phyloP scores from a whole-genome alignment of 208 protist species.

The Trypanosoma melophagium region DNA sequence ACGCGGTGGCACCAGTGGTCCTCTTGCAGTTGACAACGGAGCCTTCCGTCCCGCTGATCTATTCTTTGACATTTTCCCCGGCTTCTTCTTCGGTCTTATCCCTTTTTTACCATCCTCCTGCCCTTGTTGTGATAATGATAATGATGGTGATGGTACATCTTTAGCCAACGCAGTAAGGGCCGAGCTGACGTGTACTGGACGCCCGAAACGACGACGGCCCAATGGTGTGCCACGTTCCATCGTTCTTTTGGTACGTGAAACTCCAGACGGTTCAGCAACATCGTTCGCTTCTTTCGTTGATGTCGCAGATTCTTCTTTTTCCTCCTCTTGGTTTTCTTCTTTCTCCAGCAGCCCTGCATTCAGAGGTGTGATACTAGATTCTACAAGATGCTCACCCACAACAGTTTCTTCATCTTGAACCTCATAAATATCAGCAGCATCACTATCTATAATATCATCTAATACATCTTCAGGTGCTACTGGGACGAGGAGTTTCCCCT shows the following conservation, averaged over 20 bases:
- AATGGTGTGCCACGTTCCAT: background rate
- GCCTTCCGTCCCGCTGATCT: background rate
- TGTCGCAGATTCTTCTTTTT: background rate
- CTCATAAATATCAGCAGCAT: conserved; percentile 6
- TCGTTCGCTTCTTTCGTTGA: background rate
- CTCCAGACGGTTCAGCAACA: background rate
- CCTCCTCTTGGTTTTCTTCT: background rate
- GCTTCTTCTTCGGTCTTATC: background rate
- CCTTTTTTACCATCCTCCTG: conserved; percentile 1
- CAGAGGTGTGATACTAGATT: too few relatives aligned
- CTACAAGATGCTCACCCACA: too few relatives aligned
- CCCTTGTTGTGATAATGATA: background rate
- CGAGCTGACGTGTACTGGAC: conserved; percentile 6
- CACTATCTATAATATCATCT: conserved; percentile 24
- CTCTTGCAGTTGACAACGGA: background rate
- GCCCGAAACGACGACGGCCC: conserved; percentile 4
- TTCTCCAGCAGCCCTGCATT: too few relatives aligned
- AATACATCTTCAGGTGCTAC: conserved; percentile 27
- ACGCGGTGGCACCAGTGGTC: conserved; percentile 17
- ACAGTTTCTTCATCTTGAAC: too few relatives aligned
- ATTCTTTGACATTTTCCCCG: background rate
- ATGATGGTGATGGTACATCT: background rate
- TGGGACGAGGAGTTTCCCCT: conserved; percentile 54
- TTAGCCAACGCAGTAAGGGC: background rate
- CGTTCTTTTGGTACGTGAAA: background rate